phyloP scores from a whole-genome alignment of 2,329 filamentous ascomycete species.

The Dactylellina drechsleri region DNA sequence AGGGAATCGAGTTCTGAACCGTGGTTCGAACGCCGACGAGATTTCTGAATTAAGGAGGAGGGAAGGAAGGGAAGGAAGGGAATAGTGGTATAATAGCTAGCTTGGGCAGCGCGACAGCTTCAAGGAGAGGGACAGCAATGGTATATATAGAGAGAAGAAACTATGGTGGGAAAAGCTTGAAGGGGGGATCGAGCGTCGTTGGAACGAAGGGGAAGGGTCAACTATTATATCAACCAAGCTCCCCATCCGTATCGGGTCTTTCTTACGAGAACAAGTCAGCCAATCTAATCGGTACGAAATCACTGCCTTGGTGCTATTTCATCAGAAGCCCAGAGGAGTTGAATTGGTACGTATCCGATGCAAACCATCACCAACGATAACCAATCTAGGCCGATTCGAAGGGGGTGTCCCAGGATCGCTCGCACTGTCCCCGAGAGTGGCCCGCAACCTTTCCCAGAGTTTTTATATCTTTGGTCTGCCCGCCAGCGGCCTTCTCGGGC shows the following conservation, averaged over 20 bases:
- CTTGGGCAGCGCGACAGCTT: constrained; percentile 31
- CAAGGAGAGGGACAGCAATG: constrained; percentile 13
- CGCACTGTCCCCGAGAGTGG: not conserved
- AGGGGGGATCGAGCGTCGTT: constrained; percentile 8
- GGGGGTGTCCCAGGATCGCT: constrained; percentile 16
- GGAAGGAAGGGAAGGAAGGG: constrained; percentile 34
- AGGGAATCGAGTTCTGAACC: constrained; percentile 10
- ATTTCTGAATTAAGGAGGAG: constrained; percentile 38
- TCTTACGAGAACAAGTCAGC: constrained; percentile 6
- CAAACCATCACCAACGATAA: not conserved
- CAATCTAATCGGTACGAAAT: constrained; percentile 21
- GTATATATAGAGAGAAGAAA: not conserved
- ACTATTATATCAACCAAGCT: constrained; percentile 35
- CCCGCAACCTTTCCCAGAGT: too few relatives aligned
- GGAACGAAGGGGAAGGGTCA: constrained; percentile 25
- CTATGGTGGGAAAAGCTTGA: constrained; percentile 30
- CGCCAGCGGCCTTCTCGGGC: constrained; percentile 2
- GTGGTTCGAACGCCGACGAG: constrained; percentile 30
- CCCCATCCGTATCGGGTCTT: not conserved
- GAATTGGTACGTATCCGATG: constrained; percentile 8
- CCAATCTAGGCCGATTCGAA: constrained; percentile 13
- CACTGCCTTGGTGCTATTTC: constrained; percentile 1
- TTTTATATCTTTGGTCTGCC: not conserved
- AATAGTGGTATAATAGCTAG: constrained; percentile 12
- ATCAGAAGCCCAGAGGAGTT: constrained; percentile 21